Evolutionary conservation across 1,139 yeast species (phyloP).

Genomic region (Hansenula anomala): DNA sequence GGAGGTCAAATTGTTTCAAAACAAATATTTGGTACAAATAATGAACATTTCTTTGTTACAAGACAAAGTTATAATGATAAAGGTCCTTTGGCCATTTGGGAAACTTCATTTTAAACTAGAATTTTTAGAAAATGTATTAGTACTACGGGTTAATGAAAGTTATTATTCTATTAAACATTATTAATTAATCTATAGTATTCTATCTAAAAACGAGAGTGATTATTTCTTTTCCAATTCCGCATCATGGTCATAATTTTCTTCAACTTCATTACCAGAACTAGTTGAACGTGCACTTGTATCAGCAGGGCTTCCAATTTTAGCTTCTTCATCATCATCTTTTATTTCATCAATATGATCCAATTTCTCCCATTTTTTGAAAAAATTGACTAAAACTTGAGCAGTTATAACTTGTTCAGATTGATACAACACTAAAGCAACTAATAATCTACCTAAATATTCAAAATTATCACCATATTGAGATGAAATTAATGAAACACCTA

Average conservation of each 20-base stretch:
- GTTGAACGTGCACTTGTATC: too few species aligned
- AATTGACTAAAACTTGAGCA: constrained; percentile 64
- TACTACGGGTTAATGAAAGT: background rate
- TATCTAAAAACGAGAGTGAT: too few species aligned
- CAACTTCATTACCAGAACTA: background rate
- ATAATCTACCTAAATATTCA: constrained; percentile 59
- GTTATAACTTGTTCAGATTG: constrained; percentile 83
- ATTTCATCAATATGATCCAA: constrained; percentile 24
- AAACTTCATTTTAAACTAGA: constrained; percentile 27
- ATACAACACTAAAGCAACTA: constrained; percentile 78
- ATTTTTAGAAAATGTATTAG: background rate
- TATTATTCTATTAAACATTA: too few species aligned
- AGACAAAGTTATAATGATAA: constrained; percentile 69
- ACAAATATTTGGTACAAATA: constrained; percentile 66
- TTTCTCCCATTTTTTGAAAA: constrained; percentile 62
- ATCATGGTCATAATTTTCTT: background rate
- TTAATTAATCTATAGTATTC: too few species aligned
- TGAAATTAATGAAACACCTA: constrained; percentile 77
- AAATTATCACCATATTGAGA: constrained; percentile 72
- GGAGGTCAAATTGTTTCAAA: constrained; percentile 89
- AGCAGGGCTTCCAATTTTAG: background rate
- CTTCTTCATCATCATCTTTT: background rate
- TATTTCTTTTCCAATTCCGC: background rate
- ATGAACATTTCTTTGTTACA: constrained; percentile 63
- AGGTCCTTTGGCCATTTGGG: constrained; percentile 70